Conservation (phyloP, 805 yeast species). For the Crinitomyces ghanaensis region DNA sequence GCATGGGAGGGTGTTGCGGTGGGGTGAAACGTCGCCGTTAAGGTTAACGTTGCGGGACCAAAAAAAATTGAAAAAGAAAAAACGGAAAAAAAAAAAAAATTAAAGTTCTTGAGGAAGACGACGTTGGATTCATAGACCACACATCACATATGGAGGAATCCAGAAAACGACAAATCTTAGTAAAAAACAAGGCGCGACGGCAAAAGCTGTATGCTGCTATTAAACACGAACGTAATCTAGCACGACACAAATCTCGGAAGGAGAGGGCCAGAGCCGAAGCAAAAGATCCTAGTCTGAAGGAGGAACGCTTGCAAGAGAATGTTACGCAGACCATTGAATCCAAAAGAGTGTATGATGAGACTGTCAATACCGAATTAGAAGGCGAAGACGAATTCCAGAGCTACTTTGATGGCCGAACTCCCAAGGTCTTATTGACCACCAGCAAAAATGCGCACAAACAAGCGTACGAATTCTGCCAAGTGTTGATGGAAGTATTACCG, state of each 20-base stretch:
- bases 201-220: slow-evolving; percentile 65
- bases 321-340: slow-evolving; percentile 75
- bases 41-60: not conserved
- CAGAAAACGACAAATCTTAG: not conserved
- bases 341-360: slow-evolving; percentile 79
- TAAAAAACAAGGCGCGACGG: slow-evolving; percentile 58
- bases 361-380: slow-evolving; percentile 39
- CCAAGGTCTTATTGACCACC: slow-evolving; percentile 85
- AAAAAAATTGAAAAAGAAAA: not conserved
- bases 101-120: no score
- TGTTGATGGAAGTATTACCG: slow-evolving; percentile 74
- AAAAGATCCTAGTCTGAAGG: slow-evolving; percentile 69
- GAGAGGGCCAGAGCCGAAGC: slow-evolving; percentile 81
- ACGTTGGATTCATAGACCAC: no score
- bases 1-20: no score
- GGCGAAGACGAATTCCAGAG: slow-evolving; percentile 42
- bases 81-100: no score
- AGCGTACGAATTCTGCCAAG: slow-evolving; percentile 85
- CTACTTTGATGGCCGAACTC: slow-evolving; percentile 51
- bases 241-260: slow-evolving; percentile 65
- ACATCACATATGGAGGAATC: not conserved
- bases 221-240: slow-evolving; percentile 64
- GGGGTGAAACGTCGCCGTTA: no score
- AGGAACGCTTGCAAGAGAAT: slow-evolving; percentile 65
- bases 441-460: slow-evolving; percentile 73